These are phyloP conservation scores for Micromonas commoda DNA, from an alignment of 139 green algal genomes.

Conservation along the genomic window DNA sequence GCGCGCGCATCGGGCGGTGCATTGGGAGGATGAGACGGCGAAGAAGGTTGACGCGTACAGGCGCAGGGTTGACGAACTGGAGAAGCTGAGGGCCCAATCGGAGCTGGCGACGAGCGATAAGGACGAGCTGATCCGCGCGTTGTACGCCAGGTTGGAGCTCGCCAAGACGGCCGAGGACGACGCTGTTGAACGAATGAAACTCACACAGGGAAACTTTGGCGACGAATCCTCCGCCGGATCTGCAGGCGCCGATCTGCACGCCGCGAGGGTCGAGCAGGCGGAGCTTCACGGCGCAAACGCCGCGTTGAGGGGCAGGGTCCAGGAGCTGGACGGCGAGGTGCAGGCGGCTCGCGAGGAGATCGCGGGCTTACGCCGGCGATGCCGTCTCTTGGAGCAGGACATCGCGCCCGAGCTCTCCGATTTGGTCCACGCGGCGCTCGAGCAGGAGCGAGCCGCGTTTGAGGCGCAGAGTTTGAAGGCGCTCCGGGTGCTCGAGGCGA, in stretches of 20 bases:
- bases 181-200: too few relatives aligned
- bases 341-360: neutral
- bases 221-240: neutral
- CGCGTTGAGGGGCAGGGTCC: neutral
- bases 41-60: neutral
- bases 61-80: neutral
- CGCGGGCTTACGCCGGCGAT: neutral
- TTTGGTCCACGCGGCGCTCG: conserved; percentile 2
- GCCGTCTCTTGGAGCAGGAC: neutral
- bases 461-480: conserved; percentile 7
- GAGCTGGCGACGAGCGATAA: neutral
- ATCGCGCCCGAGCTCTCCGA: conserved; percentile 5
- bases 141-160: neutral
- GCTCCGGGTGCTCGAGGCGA: conserved; percentile 17
- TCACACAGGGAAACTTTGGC: neutral
- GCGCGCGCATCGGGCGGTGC: too few relatives aligned
- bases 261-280: neutral
- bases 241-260: neutral
- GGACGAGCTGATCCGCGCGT: neutral
- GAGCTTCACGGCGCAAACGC: conserved; percentile 6
- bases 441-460: neutral
- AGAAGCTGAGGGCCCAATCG: neutral
- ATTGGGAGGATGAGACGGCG: too few relatives aligned
- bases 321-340: neutral
- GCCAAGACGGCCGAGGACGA: too few relatives aligned